Evolutionary conservation across 768 basidiomycete genomes (phyloP), one percentile per base, ranked within the genome.

Genomic region (Amanita pseudoporphyria): DNA sequence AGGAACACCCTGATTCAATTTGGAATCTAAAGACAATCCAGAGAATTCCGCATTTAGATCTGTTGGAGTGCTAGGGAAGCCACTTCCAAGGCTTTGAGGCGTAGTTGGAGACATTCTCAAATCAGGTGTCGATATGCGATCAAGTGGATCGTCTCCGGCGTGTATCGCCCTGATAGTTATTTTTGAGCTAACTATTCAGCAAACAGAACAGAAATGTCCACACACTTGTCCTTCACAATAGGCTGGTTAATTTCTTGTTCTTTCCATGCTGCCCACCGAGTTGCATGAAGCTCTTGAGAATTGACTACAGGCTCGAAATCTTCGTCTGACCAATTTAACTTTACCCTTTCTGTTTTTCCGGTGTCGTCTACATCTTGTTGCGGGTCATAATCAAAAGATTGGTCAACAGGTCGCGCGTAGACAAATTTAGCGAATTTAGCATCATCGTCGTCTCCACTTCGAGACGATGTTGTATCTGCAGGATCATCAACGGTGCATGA

Each of bases 11-110:
- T 62, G 60, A 13, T 37, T 62, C 60, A 24, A 28, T 51, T 31
- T 61, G 58, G 24, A 58, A 61, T 26, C 55, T 58, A 24, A 63
- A 57, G 48, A 62, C 52, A 44, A 62, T 52, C 54, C 38, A 26
- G 47, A 49, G n/a, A 60, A 49, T 52, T 67, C 67, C n/a, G 59
- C 63, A 35, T 61, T 67, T 41, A 58, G 59, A 39, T 63, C 71
- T 10, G 70, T 71, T 1, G 73, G 81, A 21, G 80, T 78, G 39
- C 64, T 61, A 48, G 75, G 76, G 58, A 73, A 74, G 28, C 67
- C 58, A 10, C 74, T 71, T 26, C 67, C 72, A 32, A 73, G 67
- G 6, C 72, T 77, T 57, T 68, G 73, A 7, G 76, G 76, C 2
- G 73, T 80, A 42, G 73, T 63, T 28, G 74, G 76, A 14, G 74